These are phyloP conservation scores for Aspergillus niger DNA, from an alignment of 2,329 filamentous ascomycete genomes.

Conservation along the genomic window DNA sequence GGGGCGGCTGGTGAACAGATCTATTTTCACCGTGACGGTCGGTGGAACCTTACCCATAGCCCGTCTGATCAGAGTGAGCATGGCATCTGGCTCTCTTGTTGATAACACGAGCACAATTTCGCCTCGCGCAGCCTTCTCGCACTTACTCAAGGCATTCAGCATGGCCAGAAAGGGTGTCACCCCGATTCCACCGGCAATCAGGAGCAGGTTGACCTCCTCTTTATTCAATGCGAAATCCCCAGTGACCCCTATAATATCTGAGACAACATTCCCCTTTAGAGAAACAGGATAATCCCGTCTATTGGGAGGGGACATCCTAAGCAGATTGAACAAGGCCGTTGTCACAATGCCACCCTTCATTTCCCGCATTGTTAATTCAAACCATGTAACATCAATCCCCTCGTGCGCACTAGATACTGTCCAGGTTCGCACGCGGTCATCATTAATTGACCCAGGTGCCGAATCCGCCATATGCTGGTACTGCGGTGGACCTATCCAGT, in stretches of 20 bases:
- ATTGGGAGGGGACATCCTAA: background rate
- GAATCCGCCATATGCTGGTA: constrained; percentile 7
- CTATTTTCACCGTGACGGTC: background rate
- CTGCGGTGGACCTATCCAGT: constrained; percentile 5
- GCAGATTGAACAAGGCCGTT: background rate
- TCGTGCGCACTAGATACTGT: constrained; percentile 10
- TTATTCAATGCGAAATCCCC: background rate
- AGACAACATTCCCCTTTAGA: rapidly evolving
- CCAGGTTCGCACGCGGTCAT: constrained; percentile 7
- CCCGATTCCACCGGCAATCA: constrained; percentile 5
- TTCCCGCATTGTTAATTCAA: constrained; percentile 11
- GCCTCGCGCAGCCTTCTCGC: background rate
- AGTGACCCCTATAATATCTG: background rate
- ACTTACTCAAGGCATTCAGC: background rate
- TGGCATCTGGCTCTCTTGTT: background rate
- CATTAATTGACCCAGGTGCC: constrained; percentile 5
- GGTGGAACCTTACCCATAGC: background rate
- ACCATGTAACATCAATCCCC: background rate
- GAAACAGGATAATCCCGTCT: background rate
- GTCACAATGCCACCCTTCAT: constrained; percentile 8
- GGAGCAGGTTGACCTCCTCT: background rate
- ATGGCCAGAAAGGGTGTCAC: constrained; percentile 6
- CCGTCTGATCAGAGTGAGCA: background rate
- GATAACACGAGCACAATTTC: background rate
- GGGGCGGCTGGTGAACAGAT: background rate